Evolutionary conservation across 2,329 filamentous ascomycete species (phyloP).

Genomic region (Fusarium longipes): DNA sequence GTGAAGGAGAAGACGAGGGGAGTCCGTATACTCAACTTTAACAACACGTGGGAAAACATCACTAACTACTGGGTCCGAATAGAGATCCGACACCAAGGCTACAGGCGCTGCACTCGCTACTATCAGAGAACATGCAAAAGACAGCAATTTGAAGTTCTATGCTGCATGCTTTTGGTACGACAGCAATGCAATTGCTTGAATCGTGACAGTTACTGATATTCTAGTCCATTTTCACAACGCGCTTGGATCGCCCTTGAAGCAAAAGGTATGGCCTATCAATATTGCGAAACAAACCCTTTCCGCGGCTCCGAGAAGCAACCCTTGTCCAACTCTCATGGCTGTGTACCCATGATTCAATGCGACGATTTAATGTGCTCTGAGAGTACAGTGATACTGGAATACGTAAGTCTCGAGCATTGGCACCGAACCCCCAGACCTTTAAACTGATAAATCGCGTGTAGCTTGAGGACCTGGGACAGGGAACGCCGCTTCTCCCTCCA

Average conservation of each 20-base stretch:
- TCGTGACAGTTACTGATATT: constrained; percentile 4
- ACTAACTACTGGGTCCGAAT: constrained; percentile 29
- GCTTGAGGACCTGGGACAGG: constrained; percentile 78
- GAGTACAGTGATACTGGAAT: constrained; percentile 86
- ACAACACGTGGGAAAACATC: neutral
- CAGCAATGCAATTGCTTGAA: neutral
- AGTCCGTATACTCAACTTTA: constrained; percentile 10
- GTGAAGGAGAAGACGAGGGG: constrained; percentile 57
- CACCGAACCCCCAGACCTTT: neutral
- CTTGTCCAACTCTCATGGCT: constrained; percentile 79
- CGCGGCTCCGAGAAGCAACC: constrained; percentile 71
- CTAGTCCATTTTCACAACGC: constrained; percentile 83
- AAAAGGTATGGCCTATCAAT: constrained; percentile 83
- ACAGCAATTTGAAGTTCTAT: constrained; percentile 79
- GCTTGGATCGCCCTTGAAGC: constrained; percentile 90
- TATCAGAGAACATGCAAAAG: constrained; percentile 75
- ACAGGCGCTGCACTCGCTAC: constrained; percentile 77
- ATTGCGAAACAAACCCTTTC: constrained; percentile 86
- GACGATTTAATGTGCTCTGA: constrained; percentile 86
- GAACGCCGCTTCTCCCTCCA: constrained; percentile 71
- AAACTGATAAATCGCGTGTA: constrained; percentile 3
- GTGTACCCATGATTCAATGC: constrained; percentile 81
- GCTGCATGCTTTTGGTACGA: constrained; percentile 86
- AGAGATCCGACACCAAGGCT: constrained; percentile 79
- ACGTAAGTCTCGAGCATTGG: constrained; percentile 62